Evolutionary conservation across 257 asterid genomes (phyloP).

Genomic region (Galeopsis tetrahit): DNA sequence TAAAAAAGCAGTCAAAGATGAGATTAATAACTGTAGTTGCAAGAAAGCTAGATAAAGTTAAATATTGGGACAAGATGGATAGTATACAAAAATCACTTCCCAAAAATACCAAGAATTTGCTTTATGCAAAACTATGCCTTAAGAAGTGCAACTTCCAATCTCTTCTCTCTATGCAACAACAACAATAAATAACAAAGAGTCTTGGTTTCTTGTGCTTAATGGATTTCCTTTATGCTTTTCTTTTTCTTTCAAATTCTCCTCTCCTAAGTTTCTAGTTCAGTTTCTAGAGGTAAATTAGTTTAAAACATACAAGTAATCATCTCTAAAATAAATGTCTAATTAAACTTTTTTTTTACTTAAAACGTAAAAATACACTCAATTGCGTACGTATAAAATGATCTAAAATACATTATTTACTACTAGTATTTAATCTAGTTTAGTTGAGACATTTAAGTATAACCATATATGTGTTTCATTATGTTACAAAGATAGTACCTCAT

Average conservation of each 20-base stretch:
- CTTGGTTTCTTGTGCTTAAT: conserved; percentile 73
- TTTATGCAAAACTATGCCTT: conserved; percentile 51
- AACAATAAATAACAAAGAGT: conserved; percentile 39
- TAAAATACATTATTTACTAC: no score
- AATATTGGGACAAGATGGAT: conserved; percentile 38
- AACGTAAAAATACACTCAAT: no score
- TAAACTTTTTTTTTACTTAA: no score
- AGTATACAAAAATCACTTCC: conserved; percentile 31
- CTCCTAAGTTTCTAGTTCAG: no score
- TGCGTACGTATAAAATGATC: no score
- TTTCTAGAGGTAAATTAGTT: no score
- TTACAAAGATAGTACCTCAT: no score
- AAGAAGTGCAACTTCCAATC: conserved; percentile 60
- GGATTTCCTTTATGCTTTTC: conserved; percentile 73
- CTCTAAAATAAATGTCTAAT: no score
- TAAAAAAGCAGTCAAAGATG: conserved; percentile 38
- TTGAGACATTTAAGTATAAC: no score
- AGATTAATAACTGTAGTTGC: conserved; percentile 49
- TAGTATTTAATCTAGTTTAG: no score
- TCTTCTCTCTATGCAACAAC: conserved; percentile 50
- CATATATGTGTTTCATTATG: no score
- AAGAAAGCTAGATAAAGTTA: conserved; percentile 69
- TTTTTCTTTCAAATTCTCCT: conserved; percentile 15
- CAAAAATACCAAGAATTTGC: conserved; percentile 46
- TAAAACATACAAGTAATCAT: no score